Conservation (phyloP, 2,329 filamentous ascomycete species). For the Triangularia verruculosa region DNA sequence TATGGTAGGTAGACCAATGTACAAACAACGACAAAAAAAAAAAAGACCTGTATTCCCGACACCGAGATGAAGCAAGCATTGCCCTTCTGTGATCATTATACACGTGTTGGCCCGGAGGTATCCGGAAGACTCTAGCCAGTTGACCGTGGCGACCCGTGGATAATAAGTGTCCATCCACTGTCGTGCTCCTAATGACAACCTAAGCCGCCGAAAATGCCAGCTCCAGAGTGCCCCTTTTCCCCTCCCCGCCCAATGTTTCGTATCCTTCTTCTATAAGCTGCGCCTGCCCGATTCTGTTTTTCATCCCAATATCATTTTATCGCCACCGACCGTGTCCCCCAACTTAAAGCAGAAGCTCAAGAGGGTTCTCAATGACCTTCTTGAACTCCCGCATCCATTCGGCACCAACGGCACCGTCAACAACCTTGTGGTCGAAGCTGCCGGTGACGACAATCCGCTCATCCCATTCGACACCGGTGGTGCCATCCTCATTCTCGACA, state of each 20-base stretch:
- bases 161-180: not conserved
- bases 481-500: conserved; percentile 78
- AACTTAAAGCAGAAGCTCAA: conserved; percentile 82
- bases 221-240: not conserved
- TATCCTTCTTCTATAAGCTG: conserved; percentile 3
- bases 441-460: conserved; percentile 94
- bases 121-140: not conserved
- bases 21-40: conserved; percentile 23
- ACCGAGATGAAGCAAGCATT: conserved; percentile 19
- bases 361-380: conserved; percentile 95
- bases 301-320: not conserved
- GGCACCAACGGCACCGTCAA: conserved; percentile 92
- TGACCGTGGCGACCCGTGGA: not conserved
- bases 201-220: not conserved
- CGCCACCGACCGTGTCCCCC: not conserved
- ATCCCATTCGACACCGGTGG: conserved; percentile 76
- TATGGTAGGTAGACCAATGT: conserved; percentile 25
- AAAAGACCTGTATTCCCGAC: conserved; percentile 18
- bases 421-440: conserved; percentile 98
- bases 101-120: conserved; percentile 9
- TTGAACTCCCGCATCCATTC: conserved; percentile 98
- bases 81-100: conserved; percentile 20
- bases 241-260: conserved; percentile 3
- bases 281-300: conserved; percentile 1
- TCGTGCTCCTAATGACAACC: not conserved